Percentiles rank a stretch among this genome's conserved stretches.
Evolutionary conservation across 2,329 filamentous ascomycete genomes (phyloP).

Genomic region (Plenodomus tracheiphilus): DNA sequence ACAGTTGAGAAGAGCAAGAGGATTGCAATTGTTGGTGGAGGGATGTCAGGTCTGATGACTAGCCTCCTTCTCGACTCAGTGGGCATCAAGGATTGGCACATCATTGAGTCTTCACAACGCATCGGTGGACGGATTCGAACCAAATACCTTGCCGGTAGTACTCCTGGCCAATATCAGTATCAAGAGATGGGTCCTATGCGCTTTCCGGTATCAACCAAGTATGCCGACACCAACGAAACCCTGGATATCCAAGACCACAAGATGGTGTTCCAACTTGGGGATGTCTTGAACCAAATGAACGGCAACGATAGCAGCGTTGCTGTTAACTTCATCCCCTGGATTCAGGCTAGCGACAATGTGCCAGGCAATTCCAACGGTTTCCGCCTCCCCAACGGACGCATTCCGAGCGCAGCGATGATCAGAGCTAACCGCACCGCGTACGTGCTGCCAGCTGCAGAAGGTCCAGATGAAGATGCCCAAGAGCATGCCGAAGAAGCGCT

Average conservation of each 20-base stretch:
- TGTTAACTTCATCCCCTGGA: slow-evolving; percentile 66
- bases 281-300: slow-evolving; percentile 64
- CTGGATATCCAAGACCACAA: slow-evolving; percentile 64
- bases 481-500: slow-evolving; percentile 24
- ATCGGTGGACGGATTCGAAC: slow-evolving; percentile 68
- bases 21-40: slow-evolving; percentile 67
- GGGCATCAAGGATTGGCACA: slow-evolving; percentile 63
- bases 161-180: slow-evolving; percentile 66
- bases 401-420: slow-evolving; percentile 36
- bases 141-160: slow-evolving; percentile 62
- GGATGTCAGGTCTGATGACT: slow-evolving; percentile 68
- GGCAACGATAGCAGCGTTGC: slow-evolving; percentile 51
- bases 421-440: slow-evolving; percentile 30
- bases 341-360: slow-evolving; percentile 60
- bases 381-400: slow-evolving; percentile 39
- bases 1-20: slow-evolving; percentile 59
- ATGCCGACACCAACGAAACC: slow-evolving; percentile 59
- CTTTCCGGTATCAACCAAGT: slow-evolving; percentile 58
- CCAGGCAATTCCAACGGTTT: slow-evolving; percentile 47
- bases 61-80: slow-evolving; percentile 51
- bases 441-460: slow-evolving; percentile 12
- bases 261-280: slow-evolving; percentile 66
- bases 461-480: slow-evolving; percentile 21
- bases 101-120: slow-evolving; percentile 63
- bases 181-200: slow-evolving; percentile 71